Conservation (phyloP, 1,284 basidiomycete genomes). For the Athelia sp. region DNA sequence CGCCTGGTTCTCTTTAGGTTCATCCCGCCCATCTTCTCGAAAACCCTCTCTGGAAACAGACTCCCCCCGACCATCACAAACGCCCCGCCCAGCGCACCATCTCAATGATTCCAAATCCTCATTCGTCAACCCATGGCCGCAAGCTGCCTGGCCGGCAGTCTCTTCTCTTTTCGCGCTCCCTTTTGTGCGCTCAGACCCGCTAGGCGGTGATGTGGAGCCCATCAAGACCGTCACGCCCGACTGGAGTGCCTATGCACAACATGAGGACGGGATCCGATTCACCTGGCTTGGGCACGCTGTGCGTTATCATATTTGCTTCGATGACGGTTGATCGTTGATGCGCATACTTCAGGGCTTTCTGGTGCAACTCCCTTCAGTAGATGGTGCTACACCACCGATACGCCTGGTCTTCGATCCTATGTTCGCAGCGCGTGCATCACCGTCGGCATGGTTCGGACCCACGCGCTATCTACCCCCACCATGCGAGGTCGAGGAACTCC, state of each 20-base stretch:
- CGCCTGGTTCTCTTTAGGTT: no score
- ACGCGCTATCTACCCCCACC: conserved; percentile 24
- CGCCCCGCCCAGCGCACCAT: conserved; percentile 2
- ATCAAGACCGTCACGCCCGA: conserved; percentile 3
- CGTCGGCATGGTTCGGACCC: conserved; percentile 21
- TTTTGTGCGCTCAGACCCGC: conserved; percentile 1
- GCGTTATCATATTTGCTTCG: conserved; percentile 6
- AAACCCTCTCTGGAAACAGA: no score
- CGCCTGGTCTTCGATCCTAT: conserved; percentile 29
- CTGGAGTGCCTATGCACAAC: conserved; percentile 2
- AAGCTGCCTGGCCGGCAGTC: conserved; percentile 1
- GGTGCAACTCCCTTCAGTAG: conserved; percentile 19
- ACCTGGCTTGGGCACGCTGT: conserved; percentile 31
- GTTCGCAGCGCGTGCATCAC: conserved; percentile 25
- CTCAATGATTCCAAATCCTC: conserved; percentile 1
- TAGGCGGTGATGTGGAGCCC: neutral
- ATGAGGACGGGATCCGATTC: conserved; percentile 15
- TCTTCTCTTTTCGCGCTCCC: neutral
- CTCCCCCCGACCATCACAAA: no score
- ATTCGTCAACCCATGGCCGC: conserved; percentile 6
- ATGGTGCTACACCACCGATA: conserved; percentile 10
- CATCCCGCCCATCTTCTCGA: no score
- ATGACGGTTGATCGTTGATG: neutral
- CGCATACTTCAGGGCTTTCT: conserved; percentile 20
- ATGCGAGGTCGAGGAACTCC: conserved; percentile 24